Percentiles rank a stretch among this genome's conserved stretches.
phyloP scores from a whole-genome alignment of 129 eudicot genomes.

The Tagetes erecta region DNA sequence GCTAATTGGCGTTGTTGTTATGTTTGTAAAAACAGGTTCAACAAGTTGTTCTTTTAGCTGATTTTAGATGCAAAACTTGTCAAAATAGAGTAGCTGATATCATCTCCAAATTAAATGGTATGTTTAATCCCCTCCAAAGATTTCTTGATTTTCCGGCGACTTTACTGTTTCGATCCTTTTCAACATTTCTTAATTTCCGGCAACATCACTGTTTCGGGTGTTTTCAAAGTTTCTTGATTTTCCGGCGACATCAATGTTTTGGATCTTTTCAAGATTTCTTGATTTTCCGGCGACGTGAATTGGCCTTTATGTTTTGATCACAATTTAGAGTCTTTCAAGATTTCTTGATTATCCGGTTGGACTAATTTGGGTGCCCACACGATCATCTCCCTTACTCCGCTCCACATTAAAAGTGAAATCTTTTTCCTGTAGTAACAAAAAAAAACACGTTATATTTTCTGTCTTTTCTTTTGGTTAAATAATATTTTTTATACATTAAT shows the following conservation, averaged over 20 bases:
- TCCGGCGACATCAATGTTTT: slow-evolving; percentile 5
- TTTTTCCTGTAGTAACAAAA: no score
- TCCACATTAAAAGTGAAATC: no score
- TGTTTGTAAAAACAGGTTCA: slow-evolving; percentile 52
- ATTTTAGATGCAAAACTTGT: slow-evolving; percentile 61
- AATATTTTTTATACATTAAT: no score
- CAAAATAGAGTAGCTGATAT: slow-evolving; percentile 74
- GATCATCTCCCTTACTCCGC: no score
- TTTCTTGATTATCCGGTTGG: no score
- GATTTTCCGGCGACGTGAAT: slow-evolving; percentile 5
- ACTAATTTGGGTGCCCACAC: no score
- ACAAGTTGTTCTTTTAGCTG: slow-evolving; percentile 77
- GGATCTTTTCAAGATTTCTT: slow-evolving; percentile 13
- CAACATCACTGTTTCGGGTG: not conserved
- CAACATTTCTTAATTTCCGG: slow-evolving; percentile 9
- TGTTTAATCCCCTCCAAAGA: slow-evolving; percentile 13
- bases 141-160: slow-evolving; percentile 8
- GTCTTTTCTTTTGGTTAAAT: no score
- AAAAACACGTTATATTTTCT: no score
- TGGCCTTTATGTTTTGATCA: no score
- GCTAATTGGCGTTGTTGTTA: not conserved
- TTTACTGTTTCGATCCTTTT: not conserved
- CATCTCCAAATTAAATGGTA: slow-evolving; percentile 70
- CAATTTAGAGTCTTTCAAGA: no score
- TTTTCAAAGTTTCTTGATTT: slow-evolving; percentile 22